Percentiles rank a stretch among this genome's conserved stretches.
phyloP scores from a whole-genome alignment of 306 rosid species.

The Cyamopsis tetragonoloba region DNA sequence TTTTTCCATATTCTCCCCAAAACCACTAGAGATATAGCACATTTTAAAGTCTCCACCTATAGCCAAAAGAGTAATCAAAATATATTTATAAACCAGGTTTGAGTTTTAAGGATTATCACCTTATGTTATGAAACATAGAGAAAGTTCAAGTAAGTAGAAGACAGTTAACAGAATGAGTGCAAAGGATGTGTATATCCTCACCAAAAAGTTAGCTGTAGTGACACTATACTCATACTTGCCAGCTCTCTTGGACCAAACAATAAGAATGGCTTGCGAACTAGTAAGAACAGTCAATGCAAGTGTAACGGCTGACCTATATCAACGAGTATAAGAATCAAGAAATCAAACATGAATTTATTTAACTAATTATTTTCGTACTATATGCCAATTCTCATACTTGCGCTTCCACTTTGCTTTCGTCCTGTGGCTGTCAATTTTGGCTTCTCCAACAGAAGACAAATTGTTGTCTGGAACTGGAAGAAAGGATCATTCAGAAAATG shows the following conservation, averaged over 20 bases:
- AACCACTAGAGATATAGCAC: constrained; percentile 73
- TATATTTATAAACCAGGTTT: not conserved
- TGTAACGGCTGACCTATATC: constrained; percentile 71
- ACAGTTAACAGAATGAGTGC: not conserved
- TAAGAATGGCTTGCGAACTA: constrained; percentile 90
- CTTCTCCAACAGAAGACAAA: constrained; percentile 21
- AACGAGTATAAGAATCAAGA: not conserved
- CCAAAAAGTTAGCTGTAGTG: constrained; percentile 91
- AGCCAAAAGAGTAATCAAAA: constrained; percentile 21
- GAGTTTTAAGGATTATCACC: not conserved
- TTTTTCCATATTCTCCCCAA: constrained; percentile 62
- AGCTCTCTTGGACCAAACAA: constrained; percentile 95
- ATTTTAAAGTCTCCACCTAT: constrained; percentile 89
- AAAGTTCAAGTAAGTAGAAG: constrained; percentile 7
- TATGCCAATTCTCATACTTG: constrained; percentile 23
- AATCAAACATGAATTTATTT: not conserved
- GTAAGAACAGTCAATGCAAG: constrained; percentile 82
- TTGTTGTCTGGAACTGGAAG: constrained; percentile 22
- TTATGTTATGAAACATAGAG: not conserved
- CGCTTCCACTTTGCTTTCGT: constrained; percentile 36
- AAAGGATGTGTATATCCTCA: constrained; percentile 27
- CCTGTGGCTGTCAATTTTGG: constrained; percentile 26
- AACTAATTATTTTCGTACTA: not conserved
- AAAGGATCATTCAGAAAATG: not conserved
- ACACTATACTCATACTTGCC: constrained; percentile 97